Evolutionary conservation across 139 green algal genomes (phyloP).

Genomic region (Picochlorum sp.): DNA sequence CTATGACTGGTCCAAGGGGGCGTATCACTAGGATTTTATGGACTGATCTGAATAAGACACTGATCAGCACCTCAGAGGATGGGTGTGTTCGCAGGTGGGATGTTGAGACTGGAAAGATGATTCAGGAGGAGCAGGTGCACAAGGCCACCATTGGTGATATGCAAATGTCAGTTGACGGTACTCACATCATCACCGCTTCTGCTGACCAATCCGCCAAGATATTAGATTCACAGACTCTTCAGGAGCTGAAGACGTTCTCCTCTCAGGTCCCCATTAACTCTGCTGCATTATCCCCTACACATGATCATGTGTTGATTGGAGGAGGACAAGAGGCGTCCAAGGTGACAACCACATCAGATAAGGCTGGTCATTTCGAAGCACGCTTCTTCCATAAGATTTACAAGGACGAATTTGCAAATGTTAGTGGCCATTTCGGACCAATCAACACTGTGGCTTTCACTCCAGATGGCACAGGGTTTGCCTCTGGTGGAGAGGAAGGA

Average conservation of each 20-base stretch:
- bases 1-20: conserved; percentile 36
- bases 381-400: conserved; percentile 98
- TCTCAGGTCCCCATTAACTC: conserved; percentile 79
- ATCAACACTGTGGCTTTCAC: conserved; percentile 92
- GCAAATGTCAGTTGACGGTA: conserved; percentile 61
- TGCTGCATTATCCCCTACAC: conserved; percentile 82
- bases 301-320: conserved; percentile 88
- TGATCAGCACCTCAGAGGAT: conserved; percentile 83
- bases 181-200: conserved; percentile 90
- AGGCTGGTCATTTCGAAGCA: conserved; percentile 89
- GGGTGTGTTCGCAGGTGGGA: conserved; percentile 73
- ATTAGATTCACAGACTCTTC: conserved; percentile 69
- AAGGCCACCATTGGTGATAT: conserved; percentile 76
- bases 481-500: conserved; percentile 86
- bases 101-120: conserved; percentile 59
- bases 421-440: conserved; percentile 96
- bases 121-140: conserved; percentile 62
- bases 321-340: conserved; percentile 73
- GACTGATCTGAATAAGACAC: conserved; percentile 68
- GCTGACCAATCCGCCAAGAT: conserved; percentile 87
- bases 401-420: conserved; percentile 90
- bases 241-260: conserved; percentile 90
- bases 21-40: conserved; percentile 67
- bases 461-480: conserved; percentile 69
- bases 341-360: conserved; percentile 83